Evolutionary conservation across 2,329 filamentous ascomycete species (phyloP).

Genomic region (Ophiostoma quercus): DNA sequence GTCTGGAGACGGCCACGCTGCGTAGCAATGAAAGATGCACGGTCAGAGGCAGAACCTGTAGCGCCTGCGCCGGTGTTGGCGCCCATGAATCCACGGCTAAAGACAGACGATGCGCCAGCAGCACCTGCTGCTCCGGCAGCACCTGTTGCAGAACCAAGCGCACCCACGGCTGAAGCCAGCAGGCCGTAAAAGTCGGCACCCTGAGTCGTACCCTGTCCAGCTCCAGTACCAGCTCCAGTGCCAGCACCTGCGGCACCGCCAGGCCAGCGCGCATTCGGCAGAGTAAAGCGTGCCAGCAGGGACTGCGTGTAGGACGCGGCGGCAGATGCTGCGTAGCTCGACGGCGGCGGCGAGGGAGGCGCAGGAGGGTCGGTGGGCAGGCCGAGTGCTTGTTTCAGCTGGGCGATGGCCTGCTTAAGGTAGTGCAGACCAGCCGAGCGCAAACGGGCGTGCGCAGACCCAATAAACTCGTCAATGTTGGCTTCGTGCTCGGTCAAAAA

Average conservation of each 20-base stretch:
- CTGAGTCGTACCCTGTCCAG: neutral
- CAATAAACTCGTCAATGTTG: slow-evolving; percentile 87
- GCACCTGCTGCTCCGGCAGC: slow-evolving; percentile 25
- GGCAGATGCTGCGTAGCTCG: slow-evolving; percentile 25
- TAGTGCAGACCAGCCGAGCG: slow-evolving; percentile 72
- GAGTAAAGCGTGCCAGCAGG: slow-evolving; percentile 78
- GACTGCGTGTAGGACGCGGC: slow-evolving; percentile 66
- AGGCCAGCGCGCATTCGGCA: slow-evolving; percentile 63
- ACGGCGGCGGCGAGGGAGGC: slow-evolving; percentile 34
- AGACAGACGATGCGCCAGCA: slow-evolving; percentile 35
- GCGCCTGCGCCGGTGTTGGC: slow-evolving; percentile 29
- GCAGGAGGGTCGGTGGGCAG: slow-evolving; percentile 54
- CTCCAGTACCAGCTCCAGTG: slow-evolving; percentile 11
- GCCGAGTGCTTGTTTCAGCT: slow-evolving; percentile 71
- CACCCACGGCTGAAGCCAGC: slow-evolving; percentile 67
- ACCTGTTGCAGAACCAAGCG: slow-evolving; percentile 42
- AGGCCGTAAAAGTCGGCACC: slow-evolving; percentile 67
- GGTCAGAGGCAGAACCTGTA: slow-evolving; percentile 41
- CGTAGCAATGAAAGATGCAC: slow-evolving; percentile 68
- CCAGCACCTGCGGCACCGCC: slow-evolving; percentile 29
- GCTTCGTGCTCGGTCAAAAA: slow-evolving; percentile 82
- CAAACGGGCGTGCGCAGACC: slow-evolving; percentile 69
- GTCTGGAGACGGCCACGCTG: slow-evolving; percentile 73
- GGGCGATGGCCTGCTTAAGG: slow-evolving; percentile 64
- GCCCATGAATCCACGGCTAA: slow-evolving; percentile 31